Conservation (phyloP, 1,139 yeast genomes). For the Eremothecium coryli region DNA sequence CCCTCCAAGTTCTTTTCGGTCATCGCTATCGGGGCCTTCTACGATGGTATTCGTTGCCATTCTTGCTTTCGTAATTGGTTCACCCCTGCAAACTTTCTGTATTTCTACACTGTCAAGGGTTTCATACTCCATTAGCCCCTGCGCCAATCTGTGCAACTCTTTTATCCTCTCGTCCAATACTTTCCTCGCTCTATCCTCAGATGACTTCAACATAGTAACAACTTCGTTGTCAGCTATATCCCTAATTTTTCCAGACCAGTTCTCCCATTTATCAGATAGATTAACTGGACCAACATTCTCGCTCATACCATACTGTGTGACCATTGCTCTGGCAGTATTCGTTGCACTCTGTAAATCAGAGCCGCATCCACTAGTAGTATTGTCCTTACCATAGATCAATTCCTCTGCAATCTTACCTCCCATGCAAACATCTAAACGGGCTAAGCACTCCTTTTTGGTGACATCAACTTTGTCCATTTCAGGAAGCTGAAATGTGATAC, state of each 20-base stretch:
- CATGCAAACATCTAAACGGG: conserved; percentile 94
- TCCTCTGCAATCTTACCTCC: conserved; percentile 99
- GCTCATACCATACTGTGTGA: conserved; percentile 93
- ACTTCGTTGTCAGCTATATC: conserved; percentile 92
- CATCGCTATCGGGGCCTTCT: conserved; percentile 41
- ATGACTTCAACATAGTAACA: conserved; percentile 56
- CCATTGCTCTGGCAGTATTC: conserved; percentile 91
- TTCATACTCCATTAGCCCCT: conserved; percentile 90
- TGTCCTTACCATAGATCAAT: conserved; percentile 78
- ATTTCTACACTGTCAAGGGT: conserved; percentile 88
- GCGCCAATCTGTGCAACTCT: conserved; percentile 84
- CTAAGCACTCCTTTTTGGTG: conserved; percentile 80
- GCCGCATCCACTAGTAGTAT: conserved; percentile 91
- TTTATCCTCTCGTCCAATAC: conserved; percentile 49
- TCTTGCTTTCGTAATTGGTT: conserved; percentile 56
- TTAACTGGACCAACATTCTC: conserved; percentile 87
- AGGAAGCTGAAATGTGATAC: conserved; percentile 93
- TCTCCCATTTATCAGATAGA: conserved; percentile 81
- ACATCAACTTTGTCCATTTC: conserved; percentile 97
- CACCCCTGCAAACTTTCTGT: conserved; percentile 76
- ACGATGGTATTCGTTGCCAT: conserved; percentile 70
- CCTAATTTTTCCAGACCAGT: conserved; percentile 84
- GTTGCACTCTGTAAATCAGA: conserved; percentile 88
- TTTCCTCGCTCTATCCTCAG: conserved; percentile 72
- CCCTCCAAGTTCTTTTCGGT: conserved; percentile 27